Conservation (phyloP, 2,329 filamentous ascomycete species). For the Phoma sp. region DNA sequence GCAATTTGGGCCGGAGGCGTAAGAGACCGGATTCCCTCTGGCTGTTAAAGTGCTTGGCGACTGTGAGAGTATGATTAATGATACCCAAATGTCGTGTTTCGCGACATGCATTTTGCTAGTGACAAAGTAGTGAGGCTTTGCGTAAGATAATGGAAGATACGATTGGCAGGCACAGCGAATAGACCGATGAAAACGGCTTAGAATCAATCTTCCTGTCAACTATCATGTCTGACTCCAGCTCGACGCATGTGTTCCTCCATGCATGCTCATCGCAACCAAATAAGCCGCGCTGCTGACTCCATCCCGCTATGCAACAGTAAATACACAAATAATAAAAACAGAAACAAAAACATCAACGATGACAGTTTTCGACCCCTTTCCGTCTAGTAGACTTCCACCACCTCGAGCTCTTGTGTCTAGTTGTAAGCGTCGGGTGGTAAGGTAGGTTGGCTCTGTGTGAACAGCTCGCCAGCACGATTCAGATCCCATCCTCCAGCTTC, state of each 20-base stretch:
- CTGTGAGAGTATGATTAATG: too few relatives aligned
- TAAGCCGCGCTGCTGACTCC: not conserved
- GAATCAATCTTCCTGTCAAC: too few relatives aligned
- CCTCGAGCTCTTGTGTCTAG: slow-evolving; percentile 15
- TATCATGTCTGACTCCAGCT: too few relatives aligned
- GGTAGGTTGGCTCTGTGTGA: slow-evolving; percentile 72
- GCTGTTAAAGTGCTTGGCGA: too few relatives aligned
- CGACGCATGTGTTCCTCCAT: not conserved
- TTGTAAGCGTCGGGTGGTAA: slow-evolving; percentile 53
- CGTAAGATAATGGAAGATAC: too few relatives aligned
- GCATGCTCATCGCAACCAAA: not conserved
- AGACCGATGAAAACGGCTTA: too few relatives aligned
- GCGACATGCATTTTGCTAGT: too few relatives aligned
- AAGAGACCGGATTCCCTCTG: too few relatives aligned
- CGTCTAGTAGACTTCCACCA: slow-evolving; percentile 1
- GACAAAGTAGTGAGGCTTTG: too few relatives aligned
- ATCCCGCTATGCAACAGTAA: slow-evolving; percentile 11
- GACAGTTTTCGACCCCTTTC: not conserved
- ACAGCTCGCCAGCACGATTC: slow-evolving; percentile 74
- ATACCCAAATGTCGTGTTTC: too few relatives aligned
- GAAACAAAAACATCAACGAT: not conserved
- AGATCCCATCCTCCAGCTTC: slow-evolving; percentile 81
- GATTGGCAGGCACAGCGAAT: too few relatives aligned
- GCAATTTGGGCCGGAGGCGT: too few relatives aligned
- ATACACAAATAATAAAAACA: not conserved